Evolutionary conservation across 2,329 filamentous ascomycete genomes (phyloP).

Genomic region (Pleoardoris graminearum): DNA sequence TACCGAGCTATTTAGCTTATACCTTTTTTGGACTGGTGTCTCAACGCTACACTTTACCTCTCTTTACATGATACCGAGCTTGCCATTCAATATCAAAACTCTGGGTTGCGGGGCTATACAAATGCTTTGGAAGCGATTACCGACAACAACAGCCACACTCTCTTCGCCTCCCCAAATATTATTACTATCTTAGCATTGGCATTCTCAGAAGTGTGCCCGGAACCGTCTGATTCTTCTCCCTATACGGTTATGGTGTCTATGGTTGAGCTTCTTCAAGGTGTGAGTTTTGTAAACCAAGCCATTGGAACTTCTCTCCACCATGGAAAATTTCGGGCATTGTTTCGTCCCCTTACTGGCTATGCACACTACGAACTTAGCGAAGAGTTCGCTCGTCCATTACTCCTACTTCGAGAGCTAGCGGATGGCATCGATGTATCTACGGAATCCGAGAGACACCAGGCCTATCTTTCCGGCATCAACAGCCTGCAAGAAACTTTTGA

Average conservation of each 20-base stretch:
- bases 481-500: constrained; percentile 4
- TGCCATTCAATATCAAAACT: no score
- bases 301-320: background rate
- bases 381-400: background rate
- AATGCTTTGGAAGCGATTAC: constrained; percentile 5
- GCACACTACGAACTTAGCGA: background rate
- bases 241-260: constrained; percentile 2
- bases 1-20: no score
- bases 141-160: constrained; percentile 6
- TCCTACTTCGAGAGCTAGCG: constrained; percentile 4
- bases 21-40: no score
- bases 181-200: constrained; percentile 8
- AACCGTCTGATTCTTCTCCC: background rate
- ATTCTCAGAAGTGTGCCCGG: constrained; percentile 7
- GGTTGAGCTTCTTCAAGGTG: constrained; percentile 4
- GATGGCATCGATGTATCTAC: background rate
- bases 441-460: background rate
- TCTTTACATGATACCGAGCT: no score
- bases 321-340: constrained; percentile 4
- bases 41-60: constrained; percentile 1
- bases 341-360: background rate
- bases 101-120: no score
- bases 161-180: constrained; percentile 12
- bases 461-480: constrained; percentile 4
- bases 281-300: background rate